Evolutionary conservation across 2,329 filamentous ascomycete genomes (phyloP).

Genomic region (Didymella pomorum): DNA sequence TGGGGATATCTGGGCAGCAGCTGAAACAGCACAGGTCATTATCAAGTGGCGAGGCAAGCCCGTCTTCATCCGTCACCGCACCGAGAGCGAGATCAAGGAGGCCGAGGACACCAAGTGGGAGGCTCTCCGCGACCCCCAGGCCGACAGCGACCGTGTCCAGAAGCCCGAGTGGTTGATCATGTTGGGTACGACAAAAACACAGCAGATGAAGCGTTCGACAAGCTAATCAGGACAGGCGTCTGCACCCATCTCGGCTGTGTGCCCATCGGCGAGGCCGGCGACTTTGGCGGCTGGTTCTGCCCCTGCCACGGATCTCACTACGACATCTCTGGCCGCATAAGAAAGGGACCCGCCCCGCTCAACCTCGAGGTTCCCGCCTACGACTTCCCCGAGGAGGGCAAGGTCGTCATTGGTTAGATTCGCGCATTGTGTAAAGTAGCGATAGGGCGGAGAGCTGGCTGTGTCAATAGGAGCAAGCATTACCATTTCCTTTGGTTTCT

Average conservation of each 20-base stretch:
- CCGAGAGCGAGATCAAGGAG: constrained; percentile 89
- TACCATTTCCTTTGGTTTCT: constrained; percentile 42
- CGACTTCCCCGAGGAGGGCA: constrained; percentile 89
- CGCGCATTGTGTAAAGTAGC: constrained; percentile 36
- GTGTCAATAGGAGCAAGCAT: constrained; percentile 50
- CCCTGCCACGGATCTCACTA: constrained; percentile 99
- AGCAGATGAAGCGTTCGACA: no score
- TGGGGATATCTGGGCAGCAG: constrained; percentile 4
- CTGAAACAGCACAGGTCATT: constrained; percentile 72
- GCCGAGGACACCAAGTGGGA: constrained; percentile 88
- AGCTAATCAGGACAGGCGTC: no score
- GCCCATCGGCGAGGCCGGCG: constrained; percentile 97
- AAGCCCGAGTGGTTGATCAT: constrained; percentile 99
- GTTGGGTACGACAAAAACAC: constrained; percentile 85
- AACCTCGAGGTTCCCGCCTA: constrained; percentile 96
- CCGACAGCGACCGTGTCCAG: constrained; percentile 92
- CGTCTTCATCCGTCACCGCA: constrained; percentile 99
- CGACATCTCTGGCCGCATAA: constrained; percentile 98
- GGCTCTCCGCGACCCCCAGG: constrained; percentile 86
- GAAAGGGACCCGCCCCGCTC: constrained; percentile 94
- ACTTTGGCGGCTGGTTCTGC: constrained; percentile 99
- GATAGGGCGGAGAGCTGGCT: constrained; percentile 21
- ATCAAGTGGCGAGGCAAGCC: constrained; percentile 99
- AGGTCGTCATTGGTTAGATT: constrained; percentile 87
- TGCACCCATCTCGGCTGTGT: constrained; percentile 99